Percentiles rank a stretch among this genome's conserved stretches.
These are phyloP conservation scores for Scleroderma bovista DNA, from an alignment of 768 basidiomycete genomes.

Conservation along the genomic window DNA sequence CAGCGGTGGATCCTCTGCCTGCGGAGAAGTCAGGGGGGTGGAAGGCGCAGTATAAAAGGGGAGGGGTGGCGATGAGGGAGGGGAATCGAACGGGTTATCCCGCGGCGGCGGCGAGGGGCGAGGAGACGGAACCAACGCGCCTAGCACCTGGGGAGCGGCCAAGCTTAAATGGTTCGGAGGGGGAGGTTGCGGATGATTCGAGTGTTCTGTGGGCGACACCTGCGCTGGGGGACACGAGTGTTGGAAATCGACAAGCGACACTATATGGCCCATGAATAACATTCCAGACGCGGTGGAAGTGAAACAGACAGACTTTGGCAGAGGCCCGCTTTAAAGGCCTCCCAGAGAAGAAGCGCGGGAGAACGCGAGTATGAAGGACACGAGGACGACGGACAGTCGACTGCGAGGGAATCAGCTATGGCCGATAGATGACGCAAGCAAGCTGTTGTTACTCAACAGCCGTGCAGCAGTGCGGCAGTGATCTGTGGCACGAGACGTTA, in stretches of 20 bases:
- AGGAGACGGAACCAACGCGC: conserved; percentile 25
- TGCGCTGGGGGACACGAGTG: conserved; percentile 14
- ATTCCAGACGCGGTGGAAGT: conserved; percentile 3
- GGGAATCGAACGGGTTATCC: conserved; percentile 33
- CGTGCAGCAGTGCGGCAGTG: not conserved
- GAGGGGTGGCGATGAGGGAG: conserved; percentile 34
- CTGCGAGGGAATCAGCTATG: conserved; percentile 16
- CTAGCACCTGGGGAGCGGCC: conserved; percentile 28
- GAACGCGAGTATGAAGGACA: conserved; percentile 17
- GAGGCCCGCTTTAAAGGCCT: conserved; percentile 18
- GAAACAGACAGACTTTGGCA: conserved; percentile 18
- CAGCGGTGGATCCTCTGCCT: conserved; percentile 32
- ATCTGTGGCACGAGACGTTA: conserved; percentile 13
- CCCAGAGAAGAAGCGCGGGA: conserved; percentile 20
- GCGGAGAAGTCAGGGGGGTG: conserved; percentile 37
- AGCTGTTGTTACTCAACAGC: conserved; percentile 1
- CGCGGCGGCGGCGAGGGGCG: conserved; percentile 29
- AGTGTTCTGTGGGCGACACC: conserved; percentile 4
- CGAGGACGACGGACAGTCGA: conserved; percentile 27
- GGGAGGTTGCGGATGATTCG: conserved; percentile 2
- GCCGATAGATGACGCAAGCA: conserved; percentile 21
- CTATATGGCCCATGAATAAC: conserved; percentile 26
- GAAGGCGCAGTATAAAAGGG: conserved; percentile 46
- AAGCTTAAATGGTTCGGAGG: conserved; percentile 33
- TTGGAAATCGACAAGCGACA: conserved; percentile 28